Evolutionary conservation across 2,329 filamentous ascomycete genomes (phyloP).

Genomic region (Onygenales sp.): DNA sequence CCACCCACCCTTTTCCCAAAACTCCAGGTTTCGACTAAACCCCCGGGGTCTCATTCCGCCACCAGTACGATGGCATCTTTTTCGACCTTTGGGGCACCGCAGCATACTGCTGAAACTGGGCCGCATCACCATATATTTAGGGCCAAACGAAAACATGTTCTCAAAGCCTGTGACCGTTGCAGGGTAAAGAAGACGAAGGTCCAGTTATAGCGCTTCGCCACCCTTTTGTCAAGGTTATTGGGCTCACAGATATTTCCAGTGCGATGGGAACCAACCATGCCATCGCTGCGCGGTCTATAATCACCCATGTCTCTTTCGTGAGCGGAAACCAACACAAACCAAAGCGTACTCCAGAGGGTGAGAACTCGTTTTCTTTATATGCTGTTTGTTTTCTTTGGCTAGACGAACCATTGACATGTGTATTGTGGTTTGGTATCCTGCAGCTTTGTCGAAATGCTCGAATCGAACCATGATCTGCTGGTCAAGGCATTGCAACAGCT

Average conservation of each 20-base stretch:
- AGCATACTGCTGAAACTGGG: slow-evolving; percentile 23
- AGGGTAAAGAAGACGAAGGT: slow-evolving; percentile 38
- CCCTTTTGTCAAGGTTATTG: slow-evolving; percentile 2
- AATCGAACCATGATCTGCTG: slow-evolving; percentile 33
- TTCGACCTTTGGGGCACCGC: slow-evolving; percentile 21
- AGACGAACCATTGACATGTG: slow-evolving; percentile 4
- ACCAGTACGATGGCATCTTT: slow-evolving; percentile 22
- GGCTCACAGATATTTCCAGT: slow-evolving; percentile 20
- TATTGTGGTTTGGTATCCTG: neutral
- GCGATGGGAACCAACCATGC: slow-evolving; percentile 37
- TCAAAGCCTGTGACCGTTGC: slow-evolving; percentile 37
- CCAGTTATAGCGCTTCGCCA: slow-evolving; percentile 10
- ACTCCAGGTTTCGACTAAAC: slow-evolving; percentile 23
- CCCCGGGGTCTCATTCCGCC: slow-evolving; percentile 25
- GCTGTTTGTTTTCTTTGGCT: neutral
- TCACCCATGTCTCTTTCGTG: slow-evolving; percentile 34
- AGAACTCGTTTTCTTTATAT: slow-evolving; percentile 7
- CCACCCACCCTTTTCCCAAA: slow-evolving; percentile 24
- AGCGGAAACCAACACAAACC: slow-evolving; percentile 34
- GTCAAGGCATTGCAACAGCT: slow-evolving; percentile 34
- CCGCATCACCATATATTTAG: slow-evolving; percentile 31
- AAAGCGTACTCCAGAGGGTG: slow-evolving; percentile 37
- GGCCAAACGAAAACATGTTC: slow-evolving; percentile 35
- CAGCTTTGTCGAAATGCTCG: slow-evolving; percentile 37
- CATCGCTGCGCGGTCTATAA: slow-evolving; percentile 35